Percentiles rank a stretch among this genome's conserved stretches.
These are phyloP conservation scores for Schwanniomyces etchellsii DNA, from an alignment of 1,139 yeast species.

Conservation along the genomic window DNA sequence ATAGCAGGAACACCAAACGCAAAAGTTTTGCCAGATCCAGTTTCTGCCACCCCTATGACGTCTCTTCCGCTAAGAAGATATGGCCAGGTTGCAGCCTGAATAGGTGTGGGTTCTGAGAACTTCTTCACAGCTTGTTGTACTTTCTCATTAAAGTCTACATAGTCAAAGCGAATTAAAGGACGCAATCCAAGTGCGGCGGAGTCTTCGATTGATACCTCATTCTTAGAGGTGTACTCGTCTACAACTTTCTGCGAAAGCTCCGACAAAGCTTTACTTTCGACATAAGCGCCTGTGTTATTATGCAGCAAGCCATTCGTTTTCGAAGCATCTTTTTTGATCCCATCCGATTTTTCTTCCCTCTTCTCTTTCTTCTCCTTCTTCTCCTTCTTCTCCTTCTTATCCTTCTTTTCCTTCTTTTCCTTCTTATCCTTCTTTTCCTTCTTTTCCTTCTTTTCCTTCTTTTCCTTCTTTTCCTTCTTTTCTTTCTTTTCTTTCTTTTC, in stretches of 20 bases:
- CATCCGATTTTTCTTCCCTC: conserved; percentile 20
- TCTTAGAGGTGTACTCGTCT: conserved; percentile 34
- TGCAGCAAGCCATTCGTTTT: conserved; percentile 3
- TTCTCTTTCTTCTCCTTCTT: conserved; percentile 41
- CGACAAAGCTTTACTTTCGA: conserved; percentile 24
- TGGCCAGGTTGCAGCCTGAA: conserved; percentile 98
- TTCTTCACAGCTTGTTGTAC: conserved; percentile 55
- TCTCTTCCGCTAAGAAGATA: conserved; percentile 74
- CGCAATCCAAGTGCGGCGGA: conserved; percentile 45
- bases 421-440: conserved; percentile 37
- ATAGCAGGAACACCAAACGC: conserved; percentile 99
- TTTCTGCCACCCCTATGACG: conserved; percentile 96
- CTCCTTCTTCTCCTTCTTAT: conserved; percentile 42
- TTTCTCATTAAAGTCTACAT: conserved; percentile 50
- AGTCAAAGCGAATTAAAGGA: conserved; percentile 69
- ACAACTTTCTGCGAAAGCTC: conserved; percentile 48
- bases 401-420: conserved; percentile 39
- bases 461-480: conserved; percentile 38
- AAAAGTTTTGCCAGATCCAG: conserved; percentile 96
- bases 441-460: conserved; percentile 44
- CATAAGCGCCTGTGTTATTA: conserved; percentile 13
- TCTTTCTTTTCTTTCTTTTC: conserved; percentile 26
- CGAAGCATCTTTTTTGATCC: conserved; percentile 3
- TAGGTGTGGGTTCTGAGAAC: conserved; percentile 91
- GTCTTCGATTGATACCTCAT: conserved; percentile 80